A percentile compares a stretch with the other conserved stretches of the same genome.
These are phyloP conservation scores for Backusella australiensis DNA, from an alignment of 192 early-diverging fungal species.

Conservation along the genomic window DNA sequence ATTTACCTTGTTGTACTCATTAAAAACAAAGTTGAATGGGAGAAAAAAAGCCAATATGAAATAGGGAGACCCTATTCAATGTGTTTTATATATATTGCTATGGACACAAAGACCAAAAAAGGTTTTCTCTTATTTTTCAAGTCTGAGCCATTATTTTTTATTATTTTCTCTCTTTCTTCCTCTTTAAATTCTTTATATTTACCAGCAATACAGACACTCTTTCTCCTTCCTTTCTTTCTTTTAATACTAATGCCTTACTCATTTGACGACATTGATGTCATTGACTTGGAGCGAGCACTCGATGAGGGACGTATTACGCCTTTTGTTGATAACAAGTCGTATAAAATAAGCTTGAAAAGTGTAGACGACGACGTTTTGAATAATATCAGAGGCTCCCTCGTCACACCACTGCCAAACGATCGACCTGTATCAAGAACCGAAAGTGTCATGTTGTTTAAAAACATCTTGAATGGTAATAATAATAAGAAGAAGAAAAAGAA, in stretches of 20 bases:
- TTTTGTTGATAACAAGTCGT: neutral
- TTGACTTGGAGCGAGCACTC: conserved; percentile 1
- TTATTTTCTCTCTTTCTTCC: neutral
- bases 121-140: neutral
- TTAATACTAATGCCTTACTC: neutral
- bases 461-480: neutral
- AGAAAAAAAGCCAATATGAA: neutral
- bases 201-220: neutral
- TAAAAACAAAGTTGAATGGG: neutral
- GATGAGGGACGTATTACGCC: neutral
- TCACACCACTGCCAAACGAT: neutral
- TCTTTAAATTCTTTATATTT: neutral
- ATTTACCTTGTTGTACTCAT: neutral
- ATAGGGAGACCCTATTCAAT: neutral
- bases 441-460: neutral
- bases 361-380: neutral
- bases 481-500: neutral
- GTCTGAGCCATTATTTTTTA: neutral
- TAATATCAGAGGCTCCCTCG: neutral
- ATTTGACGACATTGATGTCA: conserved; percentile 4
- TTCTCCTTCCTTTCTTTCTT: neutral
- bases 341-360: neutral
- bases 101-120: neutral
- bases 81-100: neutral
- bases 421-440: neutral